A percentile compares a stretch with the other conserved stretches of the same genome.
Evolutionary conservation across 495 filamentous ascomycete species (phyloP).

Genomic region (Echria macrotheca): DNA sequence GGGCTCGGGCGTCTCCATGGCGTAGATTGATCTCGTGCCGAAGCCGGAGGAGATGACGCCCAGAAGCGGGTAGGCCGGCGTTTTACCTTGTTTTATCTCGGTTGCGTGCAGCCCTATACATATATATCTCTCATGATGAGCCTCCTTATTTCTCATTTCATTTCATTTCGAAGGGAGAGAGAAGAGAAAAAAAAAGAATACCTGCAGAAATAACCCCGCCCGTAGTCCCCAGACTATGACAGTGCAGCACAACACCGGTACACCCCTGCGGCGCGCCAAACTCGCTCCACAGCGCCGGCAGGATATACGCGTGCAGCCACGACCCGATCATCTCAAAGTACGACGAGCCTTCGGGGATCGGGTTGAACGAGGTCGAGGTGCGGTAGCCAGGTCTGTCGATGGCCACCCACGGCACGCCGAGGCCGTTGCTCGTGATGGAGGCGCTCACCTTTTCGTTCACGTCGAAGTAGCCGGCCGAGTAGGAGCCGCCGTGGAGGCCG

Average conservation of each 20-base stretch:
- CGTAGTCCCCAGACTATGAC: constrained; percentile 32
- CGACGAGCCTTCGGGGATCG: constrained; percentile 6
- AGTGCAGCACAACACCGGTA: constrained; percentile 25
- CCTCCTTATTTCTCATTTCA: too few relatives aligned
- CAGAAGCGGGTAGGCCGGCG: constrained; percentile 21
- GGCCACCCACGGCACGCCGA: constrained; percentile 29
- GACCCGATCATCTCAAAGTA: constrained; percentile 21
- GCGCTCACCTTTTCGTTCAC: constrained; percentile 27
- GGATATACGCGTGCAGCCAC: constrained; percentile 24
- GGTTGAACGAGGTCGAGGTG: constrained; percentile 17
- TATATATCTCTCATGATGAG: too few relatives aligned
- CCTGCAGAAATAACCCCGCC: constrained; percentile 27
- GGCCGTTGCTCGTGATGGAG: constrained; percentile 12
- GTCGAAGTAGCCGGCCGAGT: constrained; percentile 33
- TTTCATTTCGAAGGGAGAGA: too few relatives aligned
- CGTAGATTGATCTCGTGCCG: neutral
- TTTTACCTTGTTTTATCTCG: neutral
- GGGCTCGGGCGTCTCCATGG: too few relatives aligned
- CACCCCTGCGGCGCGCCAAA: constrained; percentile 22
- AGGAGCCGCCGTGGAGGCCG: constrained; percentile 32
- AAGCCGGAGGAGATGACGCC: constrained; percentile 15
- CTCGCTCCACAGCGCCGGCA: constrained; percentile 31
- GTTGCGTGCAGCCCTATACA: too few relatives aligned
- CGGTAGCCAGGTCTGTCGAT: constrained; percentile 32
- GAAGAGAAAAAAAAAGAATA: constrained; percentile 2